A percentile compares a stretch with the other conserved stretches of the same genome.
Evolutionary conservation across 2,329 filamentous ascomycete genomes (phyloP).

Genomic region (Bipolaris oryzae): DNA sequence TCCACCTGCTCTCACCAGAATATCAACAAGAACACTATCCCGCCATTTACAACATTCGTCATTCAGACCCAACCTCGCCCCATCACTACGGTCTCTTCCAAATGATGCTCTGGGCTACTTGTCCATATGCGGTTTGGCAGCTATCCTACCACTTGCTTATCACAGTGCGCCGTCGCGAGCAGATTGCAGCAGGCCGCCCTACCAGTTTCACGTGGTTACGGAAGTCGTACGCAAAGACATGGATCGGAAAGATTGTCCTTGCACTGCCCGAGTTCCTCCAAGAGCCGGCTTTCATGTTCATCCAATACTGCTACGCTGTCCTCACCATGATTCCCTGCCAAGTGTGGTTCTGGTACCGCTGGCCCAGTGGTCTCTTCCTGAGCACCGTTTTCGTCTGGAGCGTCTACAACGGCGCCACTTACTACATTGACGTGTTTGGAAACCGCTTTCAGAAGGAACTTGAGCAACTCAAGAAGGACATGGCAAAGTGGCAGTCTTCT

Average conservation of each 20-base stretch:
- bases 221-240: slow-evolving; percentile 85
- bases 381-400: slow-evolving; percentile 88
- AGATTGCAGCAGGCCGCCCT: slow-evolving; percentile 92
- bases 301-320: slow-evolving; percentile 90
- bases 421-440: slow-evolving; percentile 97
- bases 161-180: slow-evolving; percentile 89
- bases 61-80: slow-evolving; percentile 69
- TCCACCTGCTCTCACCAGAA: slow-evolving; percentile 75
- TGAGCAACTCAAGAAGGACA: slow-evolving; percentile 84
- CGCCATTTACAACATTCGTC: slow-evolving; percentile 81
- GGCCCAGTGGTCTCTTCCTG: slow-evolving; percentile 78
- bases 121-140: slow-evolving; percentile 94
- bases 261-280: slow-evolving; percentile 76
- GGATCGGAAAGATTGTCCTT: slow-evolving; percentile 85
- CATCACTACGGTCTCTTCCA: slow-evolving; percentile 78
- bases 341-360: slow-evolving; percentile 89
- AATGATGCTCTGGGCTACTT: slow-evolving; percentile 93
- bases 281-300: slow-evolving; percentile 91
- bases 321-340: slow-evolving; percentile 94
- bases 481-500: slow-evolving; percentile 78
- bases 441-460: slow-evolving; percentile 96
- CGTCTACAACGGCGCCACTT: slow-evolving; percentile 95
- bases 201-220: slow-evolving; percentile 98
- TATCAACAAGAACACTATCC: slow-evolving; percentile 75
- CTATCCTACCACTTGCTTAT: slow-evolving; percentile 92